These are phyloP conservation scores for Novymonas esmeraldas DNA, from an alignment of 208 protist species.

Conservation along the genomic window DNA sequence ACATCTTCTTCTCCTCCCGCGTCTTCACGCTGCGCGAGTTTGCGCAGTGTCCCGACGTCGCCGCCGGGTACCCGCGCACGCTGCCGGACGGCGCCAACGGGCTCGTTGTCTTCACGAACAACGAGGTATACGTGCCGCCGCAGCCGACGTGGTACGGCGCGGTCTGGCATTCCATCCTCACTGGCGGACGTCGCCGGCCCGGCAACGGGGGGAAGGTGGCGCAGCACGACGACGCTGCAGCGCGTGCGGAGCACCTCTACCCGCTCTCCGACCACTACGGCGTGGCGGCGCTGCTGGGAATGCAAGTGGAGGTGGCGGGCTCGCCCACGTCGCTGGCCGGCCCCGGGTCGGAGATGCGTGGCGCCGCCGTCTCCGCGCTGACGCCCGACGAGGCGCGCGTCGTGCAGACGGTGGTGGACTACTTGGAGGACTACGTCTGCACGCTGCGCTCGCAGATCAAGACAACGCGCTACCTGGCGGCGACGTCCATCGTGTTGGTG, in stretches of 20 bases:
- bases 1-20: slow-evolving; percentile 72
- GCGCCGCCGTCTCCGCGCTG: not conserved
- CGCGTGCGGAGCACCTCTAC: slow-evolving; percentile 32
- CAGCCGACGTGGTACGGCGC: slow-evolving; percentile 13
- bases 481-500: slow-evolving; percentile 33
- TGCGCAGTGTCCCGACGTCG: slow-evolving; percentile 75
- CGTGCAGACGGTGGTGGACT: slow-evolving; percentile 39
- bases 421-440: slow-evolving; percentile 45
- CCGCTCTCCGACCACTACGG: slow-evolving; percentile 90
- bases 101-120: slow-evolving; percentile 76
- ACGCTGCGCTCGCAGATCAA: slow-evolving; percentile 48
- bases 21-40: slow-evolving; percentile 60
- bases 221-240: not conserved
- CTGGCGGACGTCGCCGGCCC: not conserved
- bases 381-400: slow-evolving; percentile 52
- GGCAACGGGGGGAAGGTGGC: not conserved
- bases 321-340: slow-evolving; percentile 1
- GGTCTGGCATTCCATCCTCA: slow-evolving; percentile 31
- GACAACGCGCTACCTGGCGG: slow-evolving; percentile 40
- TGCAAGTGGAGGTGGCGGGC: slow-evolving; percentile 24
- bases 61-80: slow-evolving; percentile 37
- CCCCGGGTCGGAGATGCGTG: not conserved
- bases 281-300: slow-evolving; percentile 65
- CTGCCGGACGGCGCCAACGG: slow-evolving; percentile 46
- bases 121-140: slow-evolving; percentile 50